These are phyloP conservation scores for Salix koriyanagi DNA, from an alignment of 345 rosid genomes.

Conservation along the genomic window DNA sequence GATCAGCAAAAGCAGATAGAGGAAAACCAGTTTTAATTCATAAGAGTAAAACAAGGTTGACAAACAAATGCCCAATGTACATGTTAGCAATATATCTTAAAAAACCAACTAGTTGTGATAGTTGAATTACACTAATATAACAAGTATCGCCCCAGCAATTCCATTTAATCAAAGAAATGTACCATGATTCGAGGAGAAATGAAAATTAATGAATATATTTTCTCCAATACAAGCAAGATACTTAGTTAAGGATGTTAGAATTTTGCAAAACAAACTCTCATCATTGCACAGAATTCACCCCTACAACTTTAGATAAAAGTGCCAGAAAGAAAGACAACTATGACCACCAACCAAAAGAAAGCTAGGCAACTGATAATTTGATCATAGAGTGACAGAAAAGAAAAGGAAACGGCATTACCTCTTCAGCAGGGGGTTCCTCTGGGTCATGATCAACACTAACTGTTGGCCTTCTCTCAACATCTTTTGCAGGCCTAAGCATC, in stretches of 20 bases:
- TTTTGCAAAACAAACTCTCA: neutral
- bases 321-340: neutral
- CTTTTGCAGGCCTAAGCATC: conserved; percentile 72
- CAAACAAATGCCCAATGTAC: neutral
- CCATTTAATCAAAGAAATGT: neutral
- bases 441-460: conserved; percentile 28
- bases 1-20: too few relatives aligned
- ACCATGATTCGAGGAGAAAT: neutral
- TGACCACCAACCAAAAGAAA: neutral
- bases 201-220: neutral
- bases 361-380: neutral
- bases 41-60: too few relatives aligned
- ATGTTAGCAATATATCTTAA: neutral
- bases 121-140: neutral
- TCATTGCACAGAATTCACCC: neutral
- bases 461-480: conserved; percentile 30
- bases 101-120: neutral
- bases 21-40: too few relatives aligned
- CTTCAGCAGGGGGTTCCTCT: conserved; percentile 43
- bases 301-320: neutral
- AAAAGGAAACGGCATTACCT: conserved; percentile 38
- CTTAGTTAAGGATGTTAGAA: neutral
- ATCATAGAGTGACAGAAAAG: neutral
- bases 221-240: neutral
- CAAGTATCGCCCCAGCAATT: neutral